Evolutionary conservation across 208 protist species (phyloP), one percentile per base, ranked within the genome.

Genomic region (Acanthamoeba triangularis): DNA sequence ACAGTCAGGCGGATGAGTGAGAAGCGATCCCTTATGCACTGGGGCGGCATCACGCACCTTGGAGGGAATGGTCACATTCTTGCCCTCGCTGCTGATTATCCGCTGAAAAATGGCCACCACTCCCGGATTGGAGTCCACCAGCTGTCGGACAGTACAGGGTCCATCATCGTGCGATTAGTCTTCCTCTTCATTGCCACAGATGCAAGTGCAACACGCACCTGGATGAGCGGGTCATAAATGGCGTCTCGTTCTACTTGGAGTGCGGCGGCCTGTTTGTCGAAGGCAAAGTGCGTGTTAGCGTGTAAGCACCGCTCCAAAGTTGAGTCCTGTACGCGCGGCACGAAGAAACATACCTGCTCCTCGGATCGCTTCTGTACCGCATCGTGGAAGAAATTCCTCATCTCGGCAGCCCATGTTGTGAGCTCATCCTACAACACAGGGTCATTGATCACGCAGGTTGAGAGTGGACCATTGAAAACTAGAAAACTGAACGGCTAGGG

Each of bases 311-410:
- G 65, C 18, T 18, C 20, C 10, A 4, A 37, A 72, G 23, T 72
- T 8, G n/a, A 72, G 10, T 37, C 30, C 5, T 10, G 23, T 72
- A 11, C 16, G 20, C 8, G 8, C n/a, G 63, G 4, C 10, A 76
- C 28, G 67, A 4, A 44, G 8, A 84, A 49, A 35, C 6, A 80
- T 7, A 35, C 78, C 78, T 87, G 47, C 52, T 87, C 78, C 23
- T 87, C 78, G 28, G 78, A 23, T 61, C 78, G 78, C 78, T 61
- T 56, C 78, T 87, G 78, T 25, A 87, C 18, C n/a, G 78, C 61
- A 3, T 87, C 78, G 28, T 87, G 41, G 23, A 87, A 87, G n/a
- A 63, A 87, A 47, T 8, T 28, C 30, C 25, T 87, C 78, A 87
- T 87, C 49, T 87, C 78, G 18, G 0, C 52, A 11, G 47, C 30